Evolutionary conservation across 1,139 yeast species (phyloP), one percentile per base, ranked within the genome.

Genomic region (Debaryomyces psychrophilus): DNA sequence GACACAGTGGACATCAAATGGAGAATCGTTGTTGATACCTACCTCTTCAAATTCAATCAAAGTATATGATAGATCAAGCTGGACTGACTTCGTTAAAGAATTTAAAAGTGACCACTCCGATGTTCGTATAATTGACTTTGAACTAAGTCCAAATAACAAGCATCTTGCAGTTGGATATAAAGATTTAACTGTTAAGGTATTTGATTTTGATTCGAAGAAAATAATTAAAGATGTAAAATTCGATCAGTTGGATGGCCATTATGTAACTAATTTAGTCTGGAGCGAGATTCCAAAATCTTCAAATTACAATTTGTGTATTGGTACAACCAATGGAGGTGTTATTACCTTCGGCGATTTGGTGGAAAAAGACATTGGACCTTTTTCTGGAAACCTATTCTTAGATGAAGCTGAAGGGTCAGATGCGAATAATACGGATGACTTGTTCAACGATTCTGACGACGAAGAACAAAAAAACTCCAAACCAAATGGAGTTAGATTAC

Each of bases 61-160:
- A 28, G 67, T 70, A 0, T 73, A 61, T 47, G 65, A 69, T 45
- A 64, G 81, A 48, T 57, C 70, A 49, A 56, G 66, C 44, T 70
- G 73, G 70, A 45, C 50, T 39, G 44, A 39, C 23, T 18, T 29
- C 25, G 37, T 36, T 12, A 47, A 37, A n/a, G 52, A 47, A 23
- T 50, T 50, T 23, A 42, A 42, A 26, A 22, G 28, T 7, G 62
- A 61, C 8, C 78, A 69, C 43, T 14, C 38, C 7, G 47, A 43
- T 62, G 60, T 68, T 3, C 64, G 70, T 7, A 65, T 85, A 12
- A 72, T 80, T 1, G 85, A 79, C 44, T 54, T 85, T 37, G 68
- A 72, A 39, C 79, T 87, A 71, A 82, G 87, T 6, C 83, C 87
- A 1, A 72, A 78, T 53, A 87, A 87, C 31, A 70, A 73, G 5